phyloP scores from a whole-genome alignment of 2,329 filamentous ascomycete species.

The Periconia digitata region DNA sequence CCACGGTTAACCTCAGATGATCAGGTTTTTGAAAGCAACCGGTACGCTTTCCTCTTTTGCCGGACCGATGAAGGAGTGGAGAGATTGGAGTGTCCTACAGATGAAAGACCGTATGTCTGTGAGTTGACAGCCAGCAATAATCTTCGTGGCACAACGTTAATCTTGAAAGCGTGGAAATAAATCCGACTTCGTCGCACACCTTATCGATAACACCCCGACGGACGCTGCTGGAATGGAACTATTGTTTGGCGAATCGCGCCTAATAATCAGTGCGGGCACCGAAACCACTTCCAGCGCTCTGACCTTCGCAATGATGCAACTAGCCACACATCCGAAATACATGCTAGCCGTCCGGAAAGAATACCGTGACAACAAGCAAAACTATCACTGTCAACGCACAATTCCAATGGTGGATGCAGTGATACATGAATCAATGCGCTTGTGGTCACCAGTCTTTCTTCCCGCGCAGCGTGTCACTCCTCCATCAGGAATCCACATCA shows the following conservation, averaged over 20 bases:
- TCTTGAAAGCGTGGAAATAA: slow-evolving; percentile 12
- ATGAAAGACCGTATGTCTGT: slow-evolving; percentile 26
- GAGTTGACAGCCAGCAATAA: slow-evolving; percentile 1
- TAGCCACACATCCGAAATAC: slow-evolving; percentile 22
- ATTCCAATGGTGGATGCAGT: slow-evolving; percentile 35
- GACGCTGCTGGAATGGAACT: slow-evolving; percentile 16
- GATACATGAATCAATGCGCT: slow-evolving; percentile 30
- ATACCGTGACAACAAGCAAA: slow-evolving; percentile 13
- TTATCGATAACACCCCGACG: slow-evolving; percentile 22
- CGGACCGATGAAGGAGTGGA: slow-evolving; percentile 29
- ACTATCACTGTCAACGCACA: slow-evolving; percentile 7
- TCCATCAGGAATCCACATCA: slow-evolving; percentile 26
- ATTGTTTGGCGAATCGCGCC: slow-evolving; percentile 31
- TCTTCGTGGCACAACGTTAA: slow-evolving; percentile 6
- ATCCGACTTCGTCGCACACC: slow-evolving; percentile 25
- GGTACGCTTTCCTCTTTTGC: slow-evolving; percentile 18
- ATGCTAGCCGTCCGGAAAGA: slow-evolving; percentile 23
- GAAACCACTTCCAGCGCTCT: slow-evolving; percentile 57
- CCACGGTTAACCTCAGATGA: not conserved
- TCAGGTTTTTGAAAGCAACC: slow-evolving; percentile 26
- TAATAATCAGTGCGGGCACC: slow-evolving; percentile 35
- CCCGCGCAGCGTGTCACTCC: slow-evolving; percentile 31
- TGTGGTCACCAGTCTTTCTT: slow-evolving; percentile 30
- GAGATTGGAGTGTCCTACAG: slow-evolving; percentile 24
- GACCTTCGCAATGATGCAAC: slow-evolving; percentile 50